Evolutionary conservation across 345 rosid species (phyloP), one percentile per base, ranked within the genome.

Genomic region (Euclidium syriacum): DNA sequence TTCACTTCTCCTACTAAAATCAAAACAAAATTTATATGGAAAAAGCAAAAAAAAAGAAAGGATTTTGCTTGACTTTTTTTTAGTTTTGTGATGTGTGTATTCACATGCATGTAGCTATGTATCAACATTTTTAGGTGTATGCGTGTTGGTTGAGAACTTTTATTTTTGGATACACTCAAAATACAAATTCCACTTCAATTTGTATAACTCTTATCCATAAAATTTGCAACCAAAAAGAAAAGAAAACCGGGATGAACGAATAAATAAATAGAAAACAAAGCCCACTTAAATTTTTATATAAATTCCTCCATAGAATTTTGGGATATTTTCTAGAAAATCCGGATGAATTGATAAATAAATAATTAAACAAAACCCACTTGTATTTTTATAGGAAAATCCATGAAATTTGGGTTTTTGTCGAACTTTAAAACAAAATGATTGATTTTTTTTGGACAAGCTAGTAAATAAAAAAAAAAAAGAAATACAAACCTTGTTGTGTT

Each of bases 401-500:
- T 43, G 19, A 60, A 59, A 19, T 36, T 46, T 54, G 9, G 40
- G 27, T 56, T 20, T 29, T 43, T 53, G 29, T 52, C 10, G 38
- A 60, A 60, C n/a, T 20, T 38, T 32, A 25, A 3, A 55, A 40
- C 7, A 19, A 53, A 44, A 27, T 20, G 10, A 8, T 5, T 33
- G 22, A 22, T 32, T 20, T 2, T n/a, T 30, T 50, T 56, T 4
- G 25, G n/a, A 47, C 12, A 34, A 22, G 11, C 29, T 38, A 39
- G 26, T n/a, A 8, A 39, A 3, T 3, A 19, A 10, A 12, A 12
- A n/a, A 40, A 11, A 5, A 10, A 2, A 4, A n/a, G n/a, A 25
- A 3, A 25, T 24, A 29, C 57, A 70, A 69, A 83, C 96, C 96
- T 78, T 74, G 81, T 17, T 77, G 80, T 11, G 89, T 79, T 35